A percentile compares a stretch with the other conserved stretches of the same genome.
Conservation (phyloP, 2,329 filamentous ascomycete species). For the Penicillium crustosum region DNA sequence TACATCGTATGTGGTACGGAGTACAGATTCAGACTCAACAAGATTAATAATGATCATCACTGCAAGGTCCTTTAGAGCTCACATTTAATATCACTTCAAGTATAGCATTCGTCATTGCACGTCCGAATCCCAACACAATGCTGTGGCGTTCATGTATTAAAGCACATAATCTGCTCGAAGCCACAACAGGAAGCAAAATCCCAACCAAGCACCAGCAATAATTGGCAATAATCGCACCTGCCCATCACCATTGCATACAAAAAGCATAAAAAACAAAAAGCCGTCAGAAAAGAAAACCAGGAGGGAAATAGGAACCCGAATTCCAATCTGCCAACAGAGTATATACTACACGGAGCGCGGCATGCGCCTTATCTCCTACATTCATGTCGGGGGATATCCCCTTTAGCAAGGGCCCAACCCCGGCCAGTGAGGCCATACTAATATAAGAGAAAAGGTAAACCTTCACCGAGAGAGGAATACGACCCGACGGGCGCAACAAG, state of each 20-base stretch:
- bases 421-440: background rate
- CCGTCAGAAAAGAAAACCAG: background rate
- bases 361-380: slow-evolving; percentile 1
- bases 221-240: background rate
- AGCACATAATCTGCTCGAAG: background rate
- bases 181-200: background rate
- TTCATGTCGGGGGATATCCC: slow-evolving; percentile 1
- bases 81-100: background rate
- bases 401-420: background rate
- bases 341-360: background rate
- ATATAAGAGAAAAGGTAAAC: background rate
- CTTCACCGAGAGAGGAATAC: slow-evolving; percentile 2
- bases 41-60: background rate
- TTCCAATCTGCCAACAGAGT: background rate
- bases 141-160: background rate
- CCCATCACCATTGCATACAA: background rate
- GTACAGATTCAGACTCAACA: background rate
- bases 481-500: slow-evolving; percentile 6
- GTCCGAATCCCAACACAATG: background rate
- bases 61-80: background rate
- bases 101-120: background rate
- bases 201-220: background rate
- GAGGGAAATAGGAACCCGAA: background rate
- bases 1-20: background rate
- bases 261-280: background rate